Conservation (phyloP, 164 flowering plant species). For the Tetrastigma voinierianum region DNA sequence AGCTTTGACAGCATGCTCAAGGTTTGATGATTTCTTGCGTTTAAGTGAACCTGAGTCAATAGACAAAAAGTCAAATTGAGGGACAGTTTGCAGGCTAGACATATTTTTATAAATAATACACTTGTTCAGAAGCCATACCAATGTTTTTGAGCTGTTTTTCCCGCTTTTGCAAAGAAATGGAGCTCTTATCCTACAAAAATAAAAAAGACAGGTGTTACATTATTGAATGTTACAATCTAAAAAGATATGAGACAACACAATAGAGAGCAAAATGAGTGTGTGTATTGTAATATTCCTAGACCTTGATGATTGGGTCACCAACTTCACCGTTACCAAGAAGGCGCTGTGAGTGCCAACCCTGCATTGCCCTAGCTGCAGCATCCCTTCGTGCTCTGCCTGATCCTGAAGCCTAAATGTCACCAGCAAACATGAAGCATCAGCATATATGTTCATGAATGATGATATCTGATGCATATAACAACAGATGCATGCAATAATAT, state of each 20-base stretch:
- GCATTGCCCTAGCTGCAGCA: constrained; percentile 98
- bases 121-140: constrained; percentile 39
- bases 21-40: constrained; percentile 55
- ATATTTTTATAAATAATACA: not conserved
- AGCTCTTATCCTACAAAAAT: constrained; percentile 63
- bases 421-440: constrained; percentile 27
- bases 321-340: constrained; percentile 83
- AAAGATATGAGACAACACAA: not conserved
- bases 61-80: not conserved
- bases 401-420: constrained; percentile 47
- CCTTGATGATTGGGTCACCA: constrained; percentile 80
- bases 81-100: not conserved
- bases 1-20: constrained; percentile 59
- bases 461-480: not conserved
- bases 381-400: constrained; percentile 87
- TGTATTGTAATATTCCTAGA: constrained; percentile 16
- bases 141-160: constrained; percentile 75
- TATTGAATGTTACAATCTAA: not conserved
- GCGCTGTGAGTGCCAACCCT: constrained; percentile 93
- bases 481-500: not conserved
- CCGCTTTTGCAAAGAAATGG: constrained; percentile 51
- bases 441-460: not conserved
- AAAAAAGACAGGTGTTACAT: constrained; percentile 2
- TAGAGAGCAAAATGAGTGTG: not conserved
- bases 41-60: constrained; percentile 54